These are phyloP conservation scores for Xylaria sp. DNA, from an alignment of 2,329 filamentous ascomycete genomes.

Conservation along the genomic window DNA sequence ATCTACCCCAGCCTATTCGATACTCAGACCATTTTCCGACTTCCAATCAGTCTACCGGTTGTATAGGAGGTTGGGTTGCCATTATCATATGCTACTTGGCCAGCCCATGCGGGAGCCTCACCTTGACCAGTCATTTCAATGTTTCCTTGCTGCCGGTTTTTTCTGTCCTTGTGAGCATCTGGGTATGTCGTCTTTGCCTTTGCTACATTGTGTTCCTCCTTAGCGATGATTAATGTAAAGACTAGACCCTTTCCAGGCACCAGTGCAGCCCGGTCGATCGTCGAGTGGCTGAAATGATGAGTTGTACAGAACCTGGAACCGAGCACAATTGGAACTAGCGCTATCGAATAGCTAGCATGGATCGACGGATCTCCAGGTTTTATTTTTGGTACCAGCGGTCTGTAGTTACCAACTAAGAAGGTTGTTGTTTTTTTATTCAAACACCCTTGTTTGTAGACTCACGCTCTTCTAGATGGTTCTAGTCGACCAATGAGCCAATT, in stretches of 20 bases:
- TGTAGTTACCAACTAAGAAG: background rate
- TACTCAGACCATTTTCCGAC: background rate
- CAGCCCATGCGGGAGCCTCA: background rate
- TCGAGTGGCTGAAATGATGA: constrained; percentile 5
- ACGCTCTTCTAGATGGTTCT: background rate
- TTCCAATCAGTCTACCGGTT: background rate
- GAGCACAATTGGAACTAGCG: constrained; percentile 2
- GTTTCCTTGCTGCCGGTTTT: background rate
- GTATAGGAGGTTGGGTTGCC: too few species aligned
- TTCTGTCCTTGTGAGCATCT: too few species aligned
- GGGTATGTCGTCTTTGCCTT: background rate
- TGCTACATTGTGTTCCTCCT: background rate
- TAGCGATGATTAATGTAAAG: background rate
- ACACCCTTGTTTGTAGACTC: background rate
- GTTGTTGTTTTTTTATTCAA: background rate
- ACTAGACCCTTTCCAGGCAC: background rate
- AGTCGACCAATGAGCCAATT: background rate
- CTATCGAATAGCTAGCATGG: constrained; percentile 1
- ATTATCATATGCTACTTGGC: background rate
- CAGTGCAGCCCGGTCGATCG: background rate
- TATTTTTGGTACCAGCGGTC: background rate
- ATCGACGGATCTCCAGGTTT: background rate
- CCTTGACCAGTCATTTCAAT: constrained; percentile 1
- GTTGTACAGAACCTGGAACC: constrained; percentile 5
- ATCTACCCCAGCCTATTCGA: background rate